Conservation (phyloP, 768 basidiomycete species). For the Psilocybe tampanensis region DNA sequence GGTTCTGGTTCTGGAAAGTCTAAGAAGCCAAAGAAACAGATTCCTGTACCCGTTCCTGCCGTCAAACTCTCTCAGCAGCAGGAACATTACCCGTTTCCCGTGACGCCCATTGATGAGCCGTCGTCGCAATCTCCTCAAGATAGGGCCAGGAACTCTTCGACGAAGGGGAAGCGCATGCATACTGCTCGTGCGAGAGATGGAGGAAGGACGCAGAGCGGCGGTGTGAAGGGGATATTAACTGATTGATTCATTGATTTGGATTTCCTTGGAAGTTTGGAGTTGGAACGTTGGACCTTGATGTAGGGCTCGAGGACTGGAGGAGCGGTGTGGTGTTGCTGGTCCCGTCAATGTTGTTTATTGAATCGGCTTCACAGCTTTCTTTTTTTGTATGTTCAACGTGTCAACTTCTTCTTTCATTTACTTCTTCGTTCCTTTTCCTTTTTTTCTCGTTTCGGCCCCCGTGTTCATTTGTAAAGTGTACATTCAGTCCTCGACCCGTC, state of each 20-base stretch:
- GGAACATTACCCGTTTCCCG: constrained; percentile 68
- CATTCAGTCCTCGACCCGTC: no score
- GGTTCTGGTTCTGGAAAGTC: constrained; percentile 22
- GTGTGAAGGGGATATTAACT: constrained; percentile 74
- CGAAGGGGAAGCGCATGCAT: constrained; percentile 56
- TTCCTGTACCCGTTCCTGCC: constrained; percentile 44
- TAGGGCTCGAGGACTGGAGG: no score
- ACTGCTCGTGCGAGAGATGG: constrained; percentile 76
- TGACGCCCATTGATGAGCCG: constrained; percentile 41
- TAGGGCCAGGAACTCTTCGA: constrained; percentile 22
- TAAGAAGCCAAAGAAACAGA: constrained; percentile 43
- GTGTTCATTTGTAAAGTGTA: no score
- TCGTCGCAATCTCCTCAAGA: constrained; percentile 18
- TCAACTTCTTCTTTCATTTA: background rate
- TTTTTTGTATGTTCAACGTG: background rate
- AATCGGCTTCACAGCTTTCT: no score
- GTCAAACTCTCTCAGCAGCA: constrained; percentile 38
- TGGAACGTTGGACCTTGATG: no score
- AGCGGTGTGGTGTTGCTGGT: no score
- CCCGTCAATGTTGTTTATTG: no score
- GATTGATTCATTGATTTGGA: no score
- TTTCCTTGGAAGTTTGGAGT: background rate
- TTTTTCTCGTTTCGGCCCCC: background rate
- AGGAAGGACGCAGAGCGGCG: constrained; percentile 83
- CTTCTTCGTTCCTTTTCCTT: background rate